Evolutionary conservation across 2,329 filamentous ascomycete species (phyloP).

Genomic region (Sarocladium brachiariae): DNA sequence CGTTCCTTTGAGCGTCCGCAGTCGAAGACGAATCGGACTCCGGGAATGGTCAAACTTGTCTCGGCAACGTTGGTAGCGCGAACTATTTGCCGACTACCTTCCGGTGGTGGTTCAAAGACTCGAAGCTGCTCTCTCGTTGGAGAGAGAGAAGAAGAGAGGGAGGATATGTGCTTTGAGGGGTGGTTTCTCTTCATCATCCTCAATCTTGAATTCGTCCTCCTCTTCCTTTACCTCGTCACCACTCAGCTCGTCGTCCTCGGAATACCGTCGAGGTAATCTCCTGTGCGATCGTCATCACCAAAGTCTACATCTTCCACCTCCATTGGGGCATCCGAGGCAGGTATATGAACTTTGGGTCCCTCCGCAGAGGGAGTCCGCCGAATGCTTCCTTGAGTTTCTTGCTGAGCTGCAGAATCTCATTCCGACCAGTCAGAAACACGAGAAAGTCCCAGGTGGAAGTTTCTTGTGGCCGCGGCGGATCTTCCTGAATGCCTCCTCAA

Average conservation of each 20-base stretch:
- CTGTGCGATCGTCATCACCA: slow-evolving; percentile 55
- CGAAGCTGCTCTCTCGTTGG: slow-evolving; percentile 84
- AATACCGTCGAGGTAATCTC: slow-evolving; percentile 52
- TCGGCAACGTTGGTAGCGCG: slow-evolving; percentile 95
- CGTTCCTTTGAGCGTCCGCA: slow-evolving; percentile 89
- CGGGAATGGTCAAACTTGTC: slow-evolving; percentile 93
- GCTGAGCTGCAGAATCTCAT: slow-evolving; percentile 80
- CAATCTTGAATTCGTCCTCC: slow-evolving; percentile 62
- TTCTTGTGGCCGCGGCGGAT: slow-evolving; percentile 83
- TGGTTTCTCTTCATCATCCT: slow-evolving; percentile 53
- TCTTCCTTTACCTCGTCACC: slow-evolving; percentile 51
- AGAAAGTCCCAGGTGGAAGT: slow-evolving; percentile 86
- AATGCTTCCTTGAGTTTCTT: slow-evolving; percentile 67
- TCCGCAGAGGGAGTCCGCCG: slow-evolving; percentile 50
- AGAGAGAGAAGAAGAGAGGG: slow-evolving; percentile 89
- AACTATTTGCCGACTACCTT: slow-evolving; percentile 77
- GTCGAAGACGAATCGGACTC: slow-evolving; percentile 92
- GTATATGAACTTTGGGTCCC: slow-evolving; percentile 64
- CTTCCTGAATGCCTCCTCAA: slow-evolving; percentile 85
- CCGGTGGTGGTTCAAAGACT: slow-evolving; percentile 80
- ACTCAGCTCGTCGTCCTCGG: slow-evolving; percentile 38
- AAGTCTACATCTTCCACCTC: slow-evolving; percentile 86
- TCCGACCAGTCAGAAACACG: slow-evolving; percentile 89
- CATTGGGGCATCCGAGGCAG: slow-evolving; percentile 68
- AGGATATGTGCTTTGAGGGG: slow-evolving; percentile 76